Percentiles rank a stretch among this genome's conserved stretches.
Conservation (phyloP, 139 green algal species). For the Pseudopediastrum boryanum region DNA sequence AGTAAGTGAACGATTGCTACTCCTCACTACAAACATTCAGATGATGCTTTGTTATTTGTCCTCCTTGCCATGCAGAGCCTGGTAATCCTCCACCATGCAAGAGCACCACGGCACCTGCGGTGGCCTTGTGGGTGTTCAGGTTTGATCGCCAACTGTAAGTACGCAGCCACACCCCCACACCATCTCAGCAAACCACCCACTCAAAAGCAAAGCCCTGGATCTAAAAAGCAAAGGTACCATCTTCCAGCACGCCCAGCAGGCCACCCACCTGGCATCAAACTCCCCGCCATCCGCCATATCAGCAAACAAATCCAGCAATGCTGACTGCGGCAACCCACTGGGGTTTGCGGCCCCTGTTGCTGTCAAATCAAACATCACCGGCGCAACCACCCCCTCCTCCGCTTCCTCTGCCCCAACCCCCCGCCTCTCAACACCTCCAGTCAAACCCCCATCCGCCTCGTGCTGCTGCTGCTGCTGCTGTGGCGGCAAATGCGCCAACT, state of each 20-base stretch:
- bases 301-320: slow-evolving; percentile 38
- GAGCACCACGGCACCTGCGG: too few relatives aligned
- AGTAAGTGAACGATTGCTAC: too few relatives aligned
- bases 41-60: too few relatives aligned
- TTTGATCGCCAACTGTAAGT: too few relatives aligned
- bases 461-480: background rate
- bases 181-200: too few relatives aligned
- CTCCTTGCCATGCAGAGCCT: too few relatives aligned
- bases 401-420: slow-evolving; percentile 9
- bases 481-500: background rate
- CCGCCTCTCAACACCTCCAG: slow-evolving; percentile 4
- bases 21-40: too few relatives aligned
- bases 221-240: background rate
- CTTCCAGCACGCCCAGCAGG: background rate
- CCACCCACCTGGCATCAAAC: background rate
- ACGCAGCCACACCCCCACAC: too few relatives aligned
- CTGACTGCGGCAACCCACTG: slow-evolving; percentile 10
- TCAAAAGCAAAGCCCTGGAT: background rate
- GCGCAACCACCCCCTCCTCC: background rate
- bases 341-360: slow-evolving; percentile 27
- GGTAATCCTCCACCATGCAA: too few relatives aligned
- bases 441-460: background rate
- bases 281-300: slow-evolving; percentile 25
- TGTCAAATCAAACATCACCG: background rate
- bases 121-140: too few relatives aligned